Base-by-base conservation (phyloP, 2,329 filamentous ascomycete genomes). In the Calonectria henricotiae region DNA sequence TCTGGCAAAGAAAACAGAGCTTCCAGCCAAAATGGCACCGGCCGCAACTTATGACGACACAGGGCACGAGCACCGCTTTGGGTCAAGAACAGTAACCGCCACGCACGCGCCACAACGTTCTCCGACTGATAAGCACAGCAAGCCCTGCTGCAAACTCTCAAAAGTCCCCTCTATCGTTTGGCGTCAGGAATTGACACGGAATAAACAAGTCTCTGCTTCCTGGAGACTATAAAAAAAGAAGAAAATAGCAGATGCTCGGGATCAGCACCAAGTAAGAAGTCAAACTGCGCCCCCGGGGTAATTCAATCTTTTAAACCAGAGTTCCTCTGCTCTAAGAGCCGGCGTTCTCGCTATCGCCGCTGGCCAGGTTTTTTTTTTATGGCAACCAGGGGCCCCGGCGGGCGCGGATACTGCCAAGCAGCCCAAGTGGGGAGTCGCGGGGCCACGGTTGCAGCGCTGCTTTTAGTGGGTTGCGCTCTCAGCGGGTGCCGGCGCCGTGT, bases 1-100 rank as follows among this genome's bases (percentile, higher is more conserved):
- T 63, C 68, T 27, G 70, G 68, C 69, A 32, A 60, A 32, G 35
- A 58, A 30, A 61, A 46, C 20, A 39, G 63, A 49, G 17, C 37
- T 41, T 13, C 46, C 61, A 60, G 65, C 41, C 35, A 78, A 76
- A 78, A 71, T 77, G 69, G 71, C 74, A 78, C 76, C 74, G 75
- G 71, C 71, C 73, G 65, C 25, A 35, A 49, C 30, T 64, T 63
- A 71, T 78, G 76, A 78, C 76, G 76, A 78, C 76, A 78, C 76
- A 78, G 76, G 74, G 74, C 74, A 70, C 66, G 68, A 62, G 47
- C 63, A 60, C 74, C 63, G 49, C 47, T 58, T 63, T 41, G 46
- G 66, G 43, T 23, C 43, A 46, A 46, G 43, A 23, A 46, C 23
- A 58, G 75, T 27, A 58, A 25, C 73, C 73, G 75, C 75, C 73